Percentiles rank a stretch among this genome's conserved stretches.
These are phyloP conservation scores for Candolleomyces aberdarensis DNA, from an alignment of 768 basidiomycete genomes.

Conservation along the genomic window DNA sequence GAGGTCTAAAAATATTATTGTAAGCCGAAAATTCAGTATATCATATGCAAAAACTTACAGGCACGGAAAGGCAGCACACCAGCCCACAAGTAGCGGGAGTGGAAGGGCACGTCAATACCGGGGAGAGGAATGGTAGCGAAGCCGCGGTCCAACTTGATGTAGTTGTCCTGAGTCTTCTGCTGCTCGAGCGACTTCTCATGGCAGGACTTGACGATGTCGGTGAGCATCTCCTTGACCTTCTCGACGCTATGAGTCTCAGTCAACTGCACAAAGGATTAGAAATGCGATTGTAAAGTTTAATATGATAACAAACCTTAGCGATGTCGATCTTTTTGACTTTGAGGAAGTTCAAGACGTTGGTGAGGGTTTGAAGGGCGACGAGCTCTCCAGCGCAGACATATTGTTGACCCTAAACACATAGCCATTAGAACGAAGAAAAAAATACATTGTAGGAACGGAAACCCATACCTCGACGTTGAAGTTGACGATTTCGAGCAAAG, in stretches of 20 bases:
- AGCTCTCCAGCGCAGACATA: conserved; percentile 99
- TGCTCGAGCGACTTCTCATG: conserved; percentile 72
- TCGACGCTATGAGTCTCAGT: conserved; percentile 86
- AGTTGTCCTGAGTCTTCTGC: conserved; percentile 71
- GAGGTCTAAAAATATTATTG: conserved; percentile 52
- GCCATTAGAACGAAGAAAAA: not conserved
- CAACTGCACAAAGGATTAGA: conserved; percentile 45
- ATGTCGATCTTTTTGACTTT: conserved; percentile 97
- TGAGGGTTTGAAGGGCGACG: conserved; percentile 87
- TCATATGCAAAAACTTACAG: conserved; percentile 52
- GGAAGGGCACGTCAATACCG: conserved; percentile 99
- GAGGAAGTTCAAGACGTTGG: conserved; percentile 94
- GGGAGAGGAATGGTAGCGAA: conserved; percentile 94
- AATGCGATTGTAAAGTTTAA: conserved; percentile 7
- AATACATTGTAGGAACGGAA: not conserved
- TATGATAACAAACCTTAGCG: conserved; percentile 52
- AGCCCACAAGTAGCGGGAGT: conserved; percentile 98
- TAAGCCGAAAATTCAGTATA: not conserved
- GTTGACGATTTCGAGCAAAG: conserved; percentile 97
- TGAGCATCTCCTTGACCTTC: conserved; percentile 94
- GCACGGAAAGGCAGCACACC: conserved; percentile 97
- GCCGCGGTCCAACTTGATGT: conserved; percentile 93
- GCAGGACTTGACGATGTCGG: conserved; percentile 85
- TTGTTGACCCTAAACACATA: conserved; percentile 81
- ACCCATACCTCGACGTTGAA: conserved; percentile 82